Percentiles rank a stretch among this genome's conserved stretches.
Conservation (phyloP, 2,329 filamentous ascomycete genomes). For the Leptodontidium sp. region DNA sequence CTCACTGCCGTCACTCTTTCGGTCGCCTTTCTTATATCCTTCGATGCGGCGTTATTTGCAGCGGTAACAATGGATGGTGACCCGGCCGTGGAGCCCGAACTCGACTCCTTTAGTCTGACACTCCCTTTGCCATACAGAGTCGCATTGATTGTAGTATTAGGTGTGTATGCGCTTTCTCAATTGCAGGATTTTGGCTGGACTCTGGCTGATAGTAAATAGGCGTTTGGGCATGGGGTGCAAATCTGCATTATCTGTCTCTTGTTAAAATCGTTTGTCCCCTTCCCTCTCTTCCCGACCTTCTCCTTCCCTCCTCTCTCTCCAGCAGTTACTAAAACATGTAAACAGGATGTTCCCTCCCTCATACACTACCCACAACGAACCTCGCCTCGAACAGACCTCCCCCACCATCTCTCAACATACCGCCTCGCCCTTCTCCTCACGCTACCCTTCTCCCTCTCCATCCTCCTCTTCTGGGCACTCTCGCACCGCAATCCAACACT, state of each 20-base stretch:
- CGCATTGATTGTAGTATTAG: constrained; percentile 83
- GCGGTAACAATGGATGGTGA: constrained; percentile 72
- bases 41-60: constrained; percentile 42
- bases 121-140: constrained; percentile 92
- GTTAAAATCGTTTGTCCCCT: constrained; percentile 71
- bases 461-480: constrained; percentile 83
- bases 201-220: constrained; percentile 58
- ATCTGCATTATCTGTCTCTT: constrained; percentile 84
- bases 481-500: constrained; percentile 74
- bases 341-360: constrained; percentile 79
- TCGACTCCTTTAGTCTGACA: constrained; percentile 87
- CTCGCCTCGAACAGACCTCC: constrained; percentile 68
- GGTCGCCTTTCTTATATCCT: background rate
- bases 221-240: constrained; percentile 94
- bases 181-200: constrained; percentile 6
- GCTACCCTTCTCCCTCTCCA: constrained; percentile 72
- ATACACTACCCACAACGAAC: constrained; percentile 85
- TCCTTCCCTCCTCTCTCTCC: constrained; percentile 15
- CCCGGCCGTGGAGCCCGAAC: constrained; percentile 71
- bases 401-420: constrained; percentile 86
- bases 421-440: constrained; percentile 82
- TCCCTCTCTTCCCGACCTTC: constrained; percentile 7
- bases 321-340: constrained; percentile 33
- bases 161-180: constrained; percentile 57
- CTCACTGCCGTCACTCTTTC: constrained; percentile 43